Evolutionary conservation across 805 yeast genomes (phyloP).

Genomic region (Komagataella populi): DNA sequence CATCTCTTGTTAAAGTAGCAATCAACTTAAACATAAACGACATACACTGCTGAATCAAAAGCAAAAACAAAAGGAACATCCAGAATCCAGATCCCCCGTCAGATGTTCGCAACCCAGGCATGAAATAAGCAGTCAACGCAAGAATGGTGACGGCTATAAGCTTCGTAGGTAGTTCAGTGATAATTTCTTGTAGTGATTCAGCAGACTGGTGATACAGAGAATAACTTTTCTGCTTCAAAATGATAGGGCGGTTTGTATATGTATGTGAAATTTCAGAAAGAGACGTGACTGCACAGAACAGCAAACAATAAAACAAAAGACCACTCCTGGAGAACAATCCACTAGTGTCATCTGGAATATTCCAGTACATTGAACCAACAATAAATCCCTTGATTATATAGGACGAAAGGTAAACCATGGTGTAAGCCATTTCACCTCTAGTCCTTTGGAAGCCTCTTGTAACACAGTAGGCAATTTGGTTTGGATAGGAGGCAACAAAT

Average conservation of each 20-base stretch:
- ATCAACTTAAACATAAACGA: slow-evolving; percentile 38
- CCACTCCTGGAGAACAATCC: slow-evolving; percentile 57
- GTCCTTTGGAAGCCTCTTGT: slow-evolving; percentile 40
- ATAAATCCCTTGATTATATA: slow-evolving; percentile 43
- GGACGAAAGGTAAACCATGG: slow-evolving; percentile 35
- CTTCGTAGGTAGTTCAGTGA: slow-evolving; percentile 46
- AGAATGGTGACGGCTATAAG: slow-evolving; percentile 33
- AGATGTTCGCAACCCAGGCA: slow-evolving; percentile 33
- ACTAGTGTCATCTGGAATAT: slow-evolving; percentile 30
- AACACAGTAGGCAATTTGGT: slow-evolving; percentile 38
- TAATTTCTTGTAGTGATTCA: slow-evolving; percentile 42
- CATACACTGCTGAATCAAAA: slow-evolving; percentile 37
- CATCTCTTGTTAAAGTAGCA: slow-evolving; percentile 37
- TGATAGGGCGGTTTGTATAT: slow-evolving; percentile 47
- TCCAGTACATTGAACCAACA: slow-evolving; percentile 47
- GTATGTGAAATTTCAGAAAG: slow-evolving; percentile 47
- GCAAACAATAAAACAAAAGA: slow-evolving; percentile 42
- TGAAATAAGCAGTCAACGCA: slow-evolving; percentile 34
- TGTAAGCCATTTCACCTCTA: slow-evolving; percentile 42
- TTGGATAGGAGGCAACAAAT: slow-evolving; percentile 28
- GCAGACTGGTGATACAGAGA: slow-evolving; percentile 54
- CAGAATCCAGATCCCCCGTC: slow-evolving; percentile 37
- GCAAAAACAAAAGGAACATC: slow-evolving; percentile 29
- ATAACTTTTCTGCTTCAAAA: slow-evolving; percentile 51
- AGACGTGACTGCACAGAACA: slow-evolving; percentile 47